A percentile compares a stretch with the other conserved stretches of the same genome.
Evolutionary conservation across 1,139 yeast genomes (phyloP).

Genomic region (Hemisphaericaspora subhashii): DNA sequence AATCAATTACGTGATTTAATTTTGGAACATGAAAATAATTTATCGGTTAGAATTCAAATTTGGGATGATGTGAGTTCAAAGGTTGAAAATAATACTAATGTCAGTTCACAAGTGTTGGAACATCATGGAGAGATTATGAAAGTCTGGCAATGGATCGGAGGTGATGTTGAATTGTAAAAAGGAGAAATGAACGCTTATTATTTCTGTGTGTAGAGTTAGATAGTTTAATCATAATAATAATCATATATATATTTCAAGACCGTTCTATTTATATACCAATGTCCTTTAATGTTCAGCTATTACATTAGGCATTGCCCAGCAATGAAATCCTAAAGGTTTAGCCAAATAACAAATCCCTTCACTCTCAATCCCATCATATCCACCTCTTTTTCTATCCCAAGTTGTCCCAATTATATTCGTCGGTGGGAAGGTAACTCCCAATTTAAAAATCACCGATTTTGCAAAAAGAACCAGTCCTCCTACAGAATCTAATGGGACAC

Average conservation of each 20-base stretch:
- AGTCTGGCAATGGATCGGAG: constrained; percentile 88
- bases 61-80: constrained; percentile 65
- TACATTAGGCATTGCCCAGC: constrained; percentile 45
- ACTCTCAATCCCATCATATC: constrained; percentile 55
- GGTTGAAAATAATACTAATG: constrained; percentile 68
- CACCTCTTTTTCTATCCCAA: constrained; percentile 45
- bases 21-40: constrained; percentile 45
- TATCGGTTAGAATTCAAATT: constrained; percentile 44
- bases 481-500: constrained; percentile 43
- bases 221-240: not conserved
- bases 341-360: constrained; percentile 54
- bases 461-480: constrained; percentile 51
- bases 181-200: not conserved
- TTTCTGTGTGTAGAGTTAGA: too few relatives aligned
- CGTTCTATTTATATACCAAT: too few relatives aligned
- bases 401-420: constrained; percentile 46
- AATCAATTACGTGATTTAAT: constrained; percentile 77
- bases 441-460: constrained; percentile 40
- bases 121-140: constrained; percentile 84
- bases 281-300: constrained; percentile 34
- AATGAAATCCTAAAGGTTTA: constrained; percentile 40
- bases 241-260: too few relatives aligned
- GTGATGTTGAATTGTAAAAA: constrained; percentile 11
- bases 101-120: constrained; percentile 62
- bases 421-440: constrained; percentile 49